Base-by-base conservation (phyloP, 352 stramenopile species). In the Bremia lactucae region DNA sequence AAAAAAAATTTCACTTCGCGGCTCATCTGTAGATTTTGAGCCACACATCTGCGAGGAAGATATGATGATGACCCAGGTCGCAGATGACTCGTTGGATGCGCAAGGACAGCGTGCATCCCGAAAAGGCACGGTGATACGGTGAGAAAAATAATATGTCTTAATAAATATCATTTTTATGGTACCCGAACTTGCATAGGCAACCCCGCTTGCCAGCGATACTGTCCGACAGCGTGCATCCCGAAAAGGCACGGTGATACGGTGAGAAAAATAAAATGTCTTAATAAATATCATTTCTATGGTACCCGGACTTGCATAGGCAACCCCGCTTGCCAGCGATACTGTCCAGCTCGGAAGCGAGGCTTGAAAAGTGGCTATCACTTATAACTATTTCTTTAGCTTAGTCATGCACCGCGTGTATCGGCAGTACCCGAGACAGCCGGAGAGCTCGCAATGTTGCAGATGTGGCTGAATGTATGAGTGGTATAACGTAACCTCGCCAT, bases 251-350 rank as follows among this genome's bases (percentile, higher is more conserved):
- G n/a, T n/a, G n/a, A n/a, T n/a, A 33, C 4, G 15, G 15, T 14
- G 28, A 36, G 18, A 42, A 43, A 51, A 26, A 42, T 44, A 31
- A 64, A 59, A 59, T 39, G 44, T 49, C 33, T 45, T 54, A 36
- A 55, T 66, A 66, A 66, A 66, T 66, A 66, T 52, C 42, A 62
- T 36, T 55, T 57, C 36, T 59, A 59, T 43, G 42, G 35, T 22
- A 21, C 29, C 42, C 14, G 23, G 18, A 42, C 13, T 18, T 15
- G n/a, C n/a, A 36, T 41, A 24, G 21, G 13, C 26, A 15, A 2
- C 8, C 16, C 29, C 33, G 33, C 43, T 21, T 13, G 24, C 41
- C 46, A 48, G 31, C 49, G 34, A 34, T 36, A 24, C 42, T 35
- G 37, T 51, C 31, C 25, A 55, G 36, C 40, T 10, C 23, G 29